phyloP scores from a whole-genome alignment of 140 eudicot genomes.

The Senecio squalidus region DNA sequence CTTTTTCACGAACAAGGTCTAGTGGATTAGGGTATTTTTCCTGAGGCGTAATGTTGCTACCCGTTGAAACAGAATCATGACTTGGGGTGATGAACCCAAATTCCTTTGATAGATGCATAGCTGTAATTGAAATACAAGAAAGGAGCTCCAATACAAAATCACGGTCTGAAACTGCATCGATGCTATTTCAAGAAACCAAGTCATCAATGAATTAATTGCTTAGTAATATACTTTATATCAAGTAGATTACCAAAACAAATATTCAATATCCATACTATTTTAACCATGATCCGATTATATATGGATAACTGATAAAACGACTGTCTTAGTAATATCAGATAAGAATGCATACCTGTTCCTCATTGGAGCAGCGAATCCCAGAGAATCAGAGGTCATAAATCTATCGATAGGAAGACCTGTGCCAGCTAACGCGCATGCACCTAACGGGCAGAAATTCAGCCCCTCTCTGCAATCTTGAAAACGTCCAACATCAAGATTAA shows the following conservation, averaged over 20 bases:
- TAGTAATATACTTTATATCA: no score
- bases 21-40: conserved; percentile 94
- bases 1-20: conserved; percentile 94
- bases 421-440: conserved; percentile 98
- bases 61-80: conserved; percentile 95
- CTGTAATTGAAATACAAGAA: conserved; percentile 77
- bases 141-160: conserved; percentile 91
- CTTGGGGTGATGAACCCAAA: conserved; percentile 87
- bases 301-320: no score
- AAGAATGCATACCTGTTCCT: conserved; percentile 97
- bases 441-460: conserved; percentile 81
- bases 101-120: conserved; percentile 89
- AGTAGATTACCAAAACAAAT: no score
- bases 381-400: conserved; percentile 85
- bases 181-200: conserved; percentile 42
- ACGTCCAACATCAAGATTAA: conserved; percentile 91
- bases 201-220: no score
- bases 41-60: conserved; percentile 99
- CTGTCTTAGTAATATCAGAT: no score
- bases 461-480: conserved; percentile 76
- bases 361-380: conserved; percentile 91
- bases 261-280: no score
- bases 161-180: conserved; percentile 97
- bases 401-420: conserved; percentile 97
- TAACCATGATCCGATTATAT: no score